Conservation (phyloP, 2,329 filamentous ascomycete genomes). For the Paecilomyces dactylethromorphus region DNA sequence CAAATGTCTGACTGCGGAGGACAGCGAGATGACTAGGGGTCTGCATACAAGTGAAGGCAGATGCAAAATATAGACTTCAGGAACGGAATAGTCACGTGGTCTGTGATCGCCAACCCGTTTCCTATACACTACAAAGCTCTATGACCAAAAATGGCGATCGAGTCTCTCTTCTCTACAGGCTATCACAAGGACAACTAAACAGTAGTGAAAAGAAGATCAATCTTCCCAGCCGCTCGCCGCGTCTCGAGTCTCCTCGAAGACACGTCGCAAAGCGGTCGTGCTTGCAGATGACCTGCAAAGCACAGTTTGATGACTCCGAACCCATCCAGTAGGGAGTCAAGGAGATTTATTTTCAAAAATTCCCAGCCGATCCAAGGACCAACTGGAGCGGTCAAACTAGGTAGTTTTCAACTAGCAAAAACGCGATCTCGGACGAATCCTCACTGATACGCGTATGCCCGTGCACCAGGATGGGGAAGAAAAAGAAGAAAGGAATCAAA, state of each 20-base stretch:
- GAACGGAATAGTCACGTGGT: too few relatives aligned
- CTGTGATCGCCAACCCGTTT: background rate
- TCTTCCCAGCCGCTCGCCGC: slow-evolving; percentile 4
- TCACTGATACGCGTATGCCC: slow-evolving; percentile 79
- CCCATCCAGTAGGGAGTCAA: background rate
- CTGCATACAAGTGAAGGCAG: too few relatives aligned
- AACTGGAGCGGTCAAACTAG: slow-evolving; percentile 67
- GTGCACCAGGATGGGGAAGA: slow-evolving; percentile 40
- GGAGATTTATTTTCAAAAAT: slow-evolving; percentile 60
- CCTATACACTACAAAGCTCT: too few relatives aligned
- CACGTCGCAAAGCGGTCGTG: background rate
- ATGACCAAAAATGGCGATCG: too few relatives aligned
- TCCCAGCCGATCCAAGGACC: slow-evolving; percentile 65
- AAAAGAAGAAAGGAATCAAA: slow-evolving; percentile 26
- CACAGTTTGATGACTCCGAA: slow-evolving; percentile 4
- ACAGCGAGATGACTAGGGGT: too few relatives aligned
- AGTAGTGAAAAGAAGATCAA: slow-evolving; percentile 34
- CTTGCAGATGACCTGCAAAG: background rate
- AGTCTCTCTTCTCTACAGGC: slow-evolving; percentile 30
- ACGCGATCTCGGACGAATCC: slow-evolving; percentile 79
- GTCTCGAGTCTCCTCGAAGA: slow-evolving; percentile 2
- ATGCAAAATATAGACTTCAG: too few relatives aligned
- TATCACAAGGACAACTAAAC: slow-evolving; percentile 25
- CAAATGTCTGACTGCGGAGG: too few relatives aligned
- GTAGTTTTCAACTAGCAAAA: slow-evolving; percentile 91